Evolutionary conservation across 805 yeast genomes (phyloP), one percentile per base, ranked within the genome.

Genomic region (Kregervanrija delftensis): DNA sequence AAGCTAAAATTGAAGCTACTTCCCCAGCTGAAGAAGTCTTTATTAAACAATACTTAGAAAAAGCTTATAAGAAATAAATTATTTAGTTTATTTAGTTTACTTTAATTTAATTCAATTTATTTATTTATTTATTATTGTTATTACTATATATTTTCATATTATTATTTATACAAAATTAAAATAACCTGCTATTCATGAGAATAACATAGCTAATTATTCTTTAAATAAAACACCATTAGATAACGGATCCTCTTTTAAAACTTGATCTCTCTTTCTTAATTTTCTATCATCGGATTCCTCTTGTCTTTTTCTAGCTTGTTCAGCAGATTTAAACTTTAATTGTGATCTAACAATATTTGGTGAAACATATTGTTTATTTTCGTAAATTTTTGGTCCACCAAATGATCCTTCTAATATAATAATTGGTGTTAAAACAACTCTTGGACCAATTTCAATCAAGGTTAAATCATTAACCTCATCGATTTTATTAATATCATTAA

Each of bases 351-450:
- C 91, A 48, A 86, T 80, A 73, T 93, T 93, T 52, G 99, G 99
- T 48, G 96, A 86, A 40, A 93, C 96, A 66, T 86, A 93, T 67
- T 91, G 93, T 72, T 87, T 90, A 72, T 93, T 93, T 61, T 93
- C 98, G 67, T 87, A 93, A 53, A 93, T 89, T 74, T 90, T 88
- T 52, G 98, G 96, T 15, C 99, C 99, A 45, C 96, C 91, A 58
- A 93, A 93, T 1, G 97, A 88, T 40, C 99, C 99, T 70, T 93
- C 98, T 51, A 91, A 74, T 43, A 93, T 80, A 48, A 95, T 82
- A 54, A 93, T 90, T 51, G 84, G 81, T 3, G 98, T 91, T 71
- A 93, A 74, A 32, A 93, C 98, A 53, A 89, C 83, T 65, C 99
- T 79, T 42, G 99, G 99, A 3, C 99, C 99, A 55, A 93, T 88